Conservation (phyloP, 2,329 filamentous ascomycete genomes). For the Fusarium sp. region DNA sequence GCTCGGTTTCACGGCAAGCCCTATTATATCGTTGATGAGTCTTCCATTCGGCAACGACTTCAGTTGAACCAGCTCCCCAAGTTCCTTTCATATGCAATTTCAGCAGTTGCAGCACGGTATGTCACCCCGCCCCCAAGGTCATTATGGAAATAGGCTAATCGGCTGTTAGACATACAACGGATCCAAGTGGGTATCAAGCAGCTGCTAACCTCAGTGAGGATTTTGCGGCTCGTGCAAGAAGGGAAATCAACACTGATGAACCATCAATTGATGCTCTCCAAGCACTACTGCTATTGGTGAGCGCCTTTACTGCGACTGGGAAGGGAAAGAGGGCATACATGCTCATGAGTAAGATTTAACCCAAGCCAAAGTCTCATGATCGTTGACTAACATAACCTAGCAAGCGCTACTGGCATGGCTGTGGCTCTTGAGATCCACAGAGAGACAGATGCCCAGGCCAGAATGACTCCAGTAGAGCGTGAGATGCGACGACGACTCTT, state of each 20-base stretch:
- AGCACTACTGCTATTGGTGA: conserved; percentile 78
- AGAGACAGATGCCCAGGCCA: conserved; percentile 73
- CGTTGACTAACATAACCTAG: conserved; percentile 59
- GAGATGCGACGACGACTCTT: conserved; percentile 85
- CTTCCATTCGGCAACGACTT: conserved; percentile 76
- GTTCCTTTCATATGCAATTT: conserved; percentile 68
- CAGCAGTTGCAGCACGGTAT: conserved; percentile 72
- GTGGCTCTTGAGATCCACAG: conserved; percentile 84
- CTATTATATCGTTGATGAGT: conserved; percentile 84
- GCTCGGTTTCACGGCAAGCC: conserved; percentile 83
- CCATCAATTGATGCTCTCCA: conserved; percentile 84
- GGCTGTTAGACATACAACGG: conserved; percentile 70
- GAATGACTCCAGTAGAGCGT: conserved; percentile 74
- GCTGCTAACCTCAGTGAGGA: conserved; percentile 78
- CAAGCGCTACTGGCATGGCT: conserved; percentile 83
- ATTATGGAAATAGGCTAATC: not conserved
- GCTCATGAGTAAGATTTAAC: conserved; percentile 73
- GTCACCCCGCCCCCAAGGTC: not conserved
- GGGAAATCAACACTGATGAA: conserved; percentile 81
- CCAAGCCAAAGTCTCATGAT: too few relatives aligned
- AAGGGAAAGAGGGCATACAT: conserved; percentile 89
- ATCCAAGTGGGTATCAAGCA: conserved; percentile 74
- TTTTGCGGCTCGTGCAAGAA: conserved; percentile 76
- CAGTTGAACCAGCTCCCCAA: conserved; percentile 74
- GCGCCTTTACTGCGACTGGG: conserved; percentile 81